These are phyloP conservation scores for Ilex aquifolium DNA, from an alignment of 257 asterid species.

Conservation along the genomic window DNA sequence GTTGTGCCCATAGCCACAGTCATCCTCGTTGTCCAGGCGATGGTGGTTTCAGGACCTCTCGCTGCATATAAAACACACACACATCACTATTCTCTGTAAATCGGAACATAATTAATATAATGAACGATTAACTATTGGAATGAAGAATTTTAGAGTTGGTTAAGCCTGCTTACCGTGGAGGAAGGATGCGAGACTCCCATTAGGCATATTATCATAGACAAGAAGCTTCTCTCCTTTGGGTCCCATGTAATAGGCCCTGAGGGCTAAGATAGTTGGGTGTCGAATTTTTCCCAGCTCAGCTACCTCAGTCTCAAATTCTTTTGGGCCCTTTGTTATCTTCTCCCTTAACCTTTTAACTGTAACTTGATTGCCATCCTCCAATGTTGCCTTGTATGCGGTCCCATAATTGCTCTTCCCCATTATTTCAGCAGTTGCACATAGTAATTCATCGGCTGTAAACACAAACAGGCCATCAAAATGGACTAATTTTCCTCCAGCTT, in stretches of 20 bases:
- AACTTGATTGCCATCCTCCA: conserved; percentile 74
- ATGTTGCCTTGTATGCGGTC: conserved; percentile 83
- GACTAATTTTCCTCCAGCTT: conserved; percentile 86
- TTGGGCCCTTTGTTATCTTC: conserved; percentile 77
- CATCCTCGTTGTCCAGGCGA: conserved; percentile 79
- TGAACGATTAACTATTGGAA: not conserved
- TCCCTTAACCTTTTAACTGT: conserved; percentile 87
- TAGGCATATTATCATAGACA: conserved; percentile 76
- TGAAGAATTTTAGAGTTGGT: not conserved
- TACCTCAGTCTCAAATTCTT: conserved; percentile 81
- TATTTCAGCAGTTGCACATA: conserved; percentile 93
- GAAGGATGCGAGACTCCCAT: conserved; percentile 89
- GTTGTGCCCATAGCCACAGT: conserved; percentile 60
- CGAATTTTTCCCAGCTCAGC: conserved; percentile 71
- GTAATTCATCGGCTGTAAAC: conserved; percentile 78
- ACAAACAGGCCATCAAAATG: conserved; percentile 90
- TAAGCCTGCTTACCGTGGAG: conserved; percentile 60
- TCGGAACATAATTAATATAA: no score
- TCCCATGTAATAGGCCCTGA: conserved; percentile 87
- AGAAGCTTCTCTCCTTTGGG: conserved; percentile 99
- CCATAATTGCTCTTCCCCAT: conserved; percentile 90
- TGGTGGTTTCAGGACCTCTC: conserved; percentile 37
- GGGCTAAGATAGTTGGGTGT: conserved; percentile 61
- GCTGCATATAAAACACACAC: conserved; percentile 21
- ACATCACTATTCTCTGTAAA: not conserved